Evolutionary conservation across 129 eudicot genomes (phyloP).

Genomic region (Chrysanthemum lavandulifolium): DNA sequence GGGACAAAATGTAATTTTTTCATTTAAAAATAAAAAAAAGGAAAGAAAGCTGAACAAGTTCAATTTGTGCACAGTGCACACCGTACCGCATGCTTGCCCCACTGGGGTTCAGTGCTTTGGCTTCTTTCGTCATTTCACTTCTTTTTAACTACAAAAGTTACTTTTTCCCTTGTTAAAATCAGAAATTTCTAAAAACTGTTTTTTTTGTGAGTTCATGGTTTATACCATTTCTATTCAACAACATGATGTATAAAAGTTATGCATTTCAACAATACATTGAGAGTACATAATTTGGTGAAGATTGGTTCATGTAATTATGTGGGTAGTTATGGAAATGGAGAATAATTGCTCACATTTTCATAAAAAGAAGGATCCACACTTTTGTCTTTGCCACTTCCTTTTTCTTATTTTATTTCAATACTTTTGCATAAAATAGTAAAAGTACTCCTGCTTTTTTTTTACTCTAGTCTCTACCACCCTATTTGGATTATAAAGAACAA

Average conservation of each 20-base stretch:
- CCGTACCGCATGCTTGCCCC: slow-evolving; percentile 29
- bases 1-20: too few relatives aligned
- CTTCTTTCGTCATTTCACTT: slow-evolving; percentile 10
- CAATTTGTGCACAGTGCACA: slow-evolving; percentile 16
- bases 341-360: slow-evolving; percentile 34
- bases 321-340: slow-evolving; percentile 23
- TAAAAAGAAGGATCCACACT: slow-evolving; percentile 30
- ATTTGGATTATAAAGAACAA: not conserved
- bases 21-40: not conserved
- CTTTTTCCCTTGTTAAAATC: not conserved
- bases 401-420: slow-evolving; percentile 12
- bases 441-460: not conserved
- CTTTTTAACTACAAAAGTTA: not conserved
- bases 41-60: slow-evolving; percentile 30
- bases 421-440: not conserved
- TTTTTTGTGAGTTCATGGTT: not conserved
- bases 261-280: too few relatives aligned
- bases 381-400: slow-evolving; percentile 21
- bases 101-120: slow-evolving; percentile 18
- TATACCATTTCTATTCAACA: too few relatives aligned
- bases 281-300: too few relatives aligned
- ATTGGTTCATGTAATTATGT: not conserved
- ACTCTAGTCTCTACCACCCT: not conserved
- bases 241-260: too few relatives aligned
- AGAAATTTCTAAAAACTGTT: not conserved